phyloP scores from a whole-genome alignment of 441 rosid species.

The Gossypium armourianum region DNA sequence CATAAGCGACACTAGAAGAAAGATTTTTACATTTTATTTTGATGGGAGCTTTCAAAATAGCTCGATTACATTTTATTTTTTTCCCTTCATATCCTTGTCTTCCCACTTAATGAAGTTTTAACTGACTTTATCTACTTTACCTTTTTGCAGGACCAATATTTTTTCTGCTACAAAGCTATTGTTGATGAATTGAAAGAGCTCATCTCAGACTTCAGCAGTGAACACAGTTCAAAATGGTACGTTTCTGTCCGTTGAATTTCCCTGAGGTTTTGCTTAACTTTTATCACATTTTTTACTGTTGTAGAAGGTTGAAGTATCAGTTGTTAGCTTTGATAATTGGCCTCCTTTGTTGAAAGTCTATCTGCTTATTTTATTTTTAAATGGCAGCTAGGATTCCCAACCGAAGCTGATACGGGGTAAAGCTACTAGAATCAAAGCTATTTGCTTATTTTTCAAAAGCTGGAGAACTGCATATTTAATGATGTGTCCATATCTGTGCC shows the following conservation, averaged over 20 bases:
- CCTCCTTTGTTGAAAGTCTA: neutral
- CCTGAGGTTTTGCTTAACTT: neutral
- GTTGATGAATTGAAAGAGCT: slow-evolving; percentile 59
- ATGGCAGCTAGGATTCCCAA: neutral
- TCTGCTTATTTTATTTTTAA: neutral
- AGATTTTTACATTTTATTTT: neutral
- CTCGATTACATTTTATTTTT: neutral
- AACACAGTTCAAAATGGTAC: slow-evolving; percentile 17
- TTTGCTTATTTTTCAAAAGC: neutral
- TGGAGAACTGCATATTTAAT: neutral
- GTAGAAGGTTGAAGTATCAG: neutral
- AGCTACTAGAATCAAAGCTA: neutral
- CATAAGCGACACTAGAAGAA: neutral
- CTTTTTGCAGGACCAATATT: slow-evolving; percentile 54
- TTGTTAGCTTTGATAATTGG: neutral
- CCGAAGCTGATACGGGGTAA: slow-evolving; percentile 1
- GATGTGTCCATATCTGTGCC: neutral
- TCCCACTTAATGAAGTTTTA: neutral
- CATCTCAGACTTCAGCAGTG: slow-evolving; percentile 26
- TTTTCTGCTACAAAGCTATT: slow-evolving; percentile 61
- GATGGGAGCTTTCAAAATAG: neutral
- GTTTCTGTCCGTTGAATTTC: neutral
- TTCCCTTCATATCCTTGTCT: neutral
- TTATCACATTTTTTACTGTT: neutral
- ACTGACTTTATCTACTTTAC: neutral